Base-by-base conservation (phyloP, 352 stramenopile genomes). In the Phytophthora gonapodyides region DNA sequence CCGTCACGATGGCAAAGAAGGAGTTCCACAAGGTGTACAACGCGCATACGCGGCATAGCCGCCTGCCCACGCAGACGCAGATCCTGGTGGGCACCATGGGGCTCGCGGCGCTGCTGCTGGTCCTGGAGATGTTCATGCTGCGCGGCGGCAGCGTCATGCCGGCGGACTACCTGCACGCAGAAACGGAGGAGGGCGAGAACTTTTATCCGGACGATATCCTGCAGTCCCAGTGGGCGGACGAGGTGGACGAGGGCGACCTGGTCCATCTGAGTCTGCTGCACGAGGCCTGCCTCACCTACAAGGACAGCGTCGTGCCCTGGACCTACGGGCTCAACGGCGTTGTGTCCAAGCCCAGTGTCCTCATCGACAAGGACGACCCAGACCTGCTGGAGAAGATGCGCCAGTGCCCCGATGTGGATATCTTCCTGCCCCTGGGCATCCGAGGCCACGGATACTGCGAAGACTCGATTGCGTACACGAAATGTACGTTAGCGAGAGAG, bases 401-500 rank as follows among this genome's bases (percentile, higher is more conserved):
- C 4, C 40, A 84, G 33, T 93, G 82, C 43, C 74, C 80, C 0
- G 71, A 80, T 38, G 61, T 91, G 21, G 82, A 92, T 57, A 71
- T 92, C 16, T 90, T 82, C 61, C 57, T 87, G n/a, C 79, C 83
- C 4, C 12, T 52, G 7, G 64, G 65, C 0, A 64, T 89, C 27
- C 70, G 80, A 15, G 69, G 68, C 16, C 67, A 87, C 24, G 79
- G 80, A 31, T 92, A 90, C 61, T 92, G 83, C 68, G 78, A 92
- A 57, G 83, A 92, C 50, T 76, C 71, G 1, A 73, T 83, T 36
- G 80, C 73, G 4, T 92, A 90, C 64, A 73, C 76, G 38, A 88
- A 89, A 56, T 86, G 80, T 87, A 75, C 13, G 57, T 68, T 31
- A 16, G 9, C 54, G 13, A 57, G 31, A 24, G 31, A 31, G 27